phyloP scores from a whole-genome alignment of 1,284 basidiomycete genomes.

The Takashimella tepidaria region DNA sequence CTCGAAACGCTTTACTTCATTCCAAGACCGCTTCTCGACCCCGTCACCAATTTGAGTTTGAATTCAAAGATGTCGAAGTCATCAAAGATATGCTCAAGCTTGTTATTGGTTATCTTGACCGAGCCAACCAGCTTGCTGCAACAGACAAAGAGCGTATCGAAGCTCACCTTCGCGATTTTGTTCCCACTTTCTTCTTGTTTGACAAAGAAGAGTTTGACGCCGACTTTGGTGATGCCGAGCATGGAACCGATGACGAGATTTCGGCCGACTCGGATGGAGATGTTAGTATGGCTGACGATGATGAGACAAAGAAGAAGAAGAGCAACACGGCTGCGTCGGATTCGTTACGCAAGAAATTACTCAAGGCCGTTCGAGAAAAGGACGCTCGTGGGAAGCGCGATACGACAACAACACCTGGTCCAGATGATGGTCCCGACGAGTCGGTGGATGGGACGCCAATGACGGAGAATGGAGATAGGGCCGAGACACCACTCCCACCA shows the following conservation, averaged over 20 bases:
- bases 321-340: conserved; percentile 51
- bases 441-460: conserved; percentile 30
- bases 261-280: conserved; percentile 55
- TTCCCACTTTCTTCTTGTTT: conserved; percentile 76
- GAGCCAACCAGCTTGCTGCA: conserved; percentile 66
- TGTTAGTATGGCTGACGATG: conserved; percentile 45
- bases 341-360: conserved; percentile 70
- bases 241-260: conserved; percentile 57
- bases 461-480: conserved; percentile 29
- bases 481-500: conserved; percentile 33
- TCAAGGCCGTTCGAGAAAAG: conserved; percentile 57
- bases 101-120: conserved; percentile 84
- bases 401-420: conserved; percentile 36
- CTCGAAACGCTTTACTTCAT: conserved; percentile 69
- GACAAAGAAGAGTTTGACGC: conserved; percentile 71
- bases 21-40: conserved; percentile 47
- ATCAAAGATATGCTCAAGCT: conserved; percentile 86
- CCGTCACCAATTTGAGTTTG: conserved; percentile 69
- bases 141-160: conserved; percentile 80
- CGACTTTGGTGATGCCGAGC: conserved; percentile 61
- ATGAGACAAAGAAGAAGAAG: conserved; percentile 43
- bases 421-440: conserved; percentile 10
- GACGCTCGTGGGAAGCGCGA: conserved; percentile 59
- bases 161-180: conserved; percentile 74
- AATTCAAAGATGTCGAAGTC: conserved; percentile 71